A percentile compares a stretch with the other conserved stretches of the same genome.
These are phyloP conservation scores for Leccinum solheimii DNA, from an alignment of 1,284 basidiomycete genomes.

Conservation along the genomic window DNA sequence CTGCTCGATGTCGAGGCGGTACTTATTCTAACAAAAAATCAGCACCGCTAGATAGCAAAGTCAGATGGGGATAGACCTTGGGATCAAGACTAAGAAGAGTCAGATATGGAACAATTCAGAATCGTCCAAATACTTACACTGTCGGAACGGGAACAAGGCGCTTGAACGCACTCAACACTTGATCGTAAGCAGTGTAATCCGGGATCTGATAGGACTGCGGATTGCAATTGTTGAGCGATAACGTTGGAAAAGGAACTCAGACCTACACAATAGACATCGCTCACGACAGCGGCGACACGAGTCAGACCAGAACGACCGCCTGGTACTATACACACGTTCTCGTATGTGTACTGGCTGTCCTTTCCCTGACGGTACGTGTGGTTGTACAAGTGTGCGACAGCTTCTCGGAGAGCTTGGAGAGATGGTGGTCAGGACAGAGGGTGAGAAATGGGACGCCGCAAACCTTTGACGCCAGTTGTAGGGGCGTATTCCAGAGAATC, in stretches of 20 bases:
- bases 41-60: slow-evolving; percentile 8
- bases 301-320: slow-evolving; percentile 88
- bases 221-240: not conserved
- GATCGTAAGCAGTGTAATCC: slow-evolving; percentile 86
- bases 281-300: slow-evolving; percentile 87
- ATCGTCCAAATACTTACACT: slow-evolving; percentile 52
- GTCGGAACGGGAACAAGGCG: slow-evolving; percentile 89
- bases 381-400: slow-evolving; percentile 87
- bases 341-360: slow-evolving; percentile 80
- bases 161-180: slow-evolving; percentile 86
- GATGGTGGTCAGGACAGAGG: not conserved
- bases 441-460: slow-evolving; percentile 19
- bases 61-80: slow-evolving; percentile 41
- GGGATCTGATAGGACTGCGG: slow-evolving; percentile 80
- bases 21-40: slow-evolving; percentile 46
- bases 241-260: not conserved
- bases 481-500: slow-evolving; percentile 92
- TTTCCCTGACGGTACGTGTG: slow-evolving; percentile 81
- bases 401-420: slow-evolving; percentile 54
- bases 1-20: slow-evolving; percentile 75
- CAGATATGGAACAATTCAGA: slow-evolving; percentile 8
- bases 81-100: slow-evolving; percentile 51
- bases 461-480: slow-evolving; percentile 87
- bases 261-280: slow-evolving; percentile 75
- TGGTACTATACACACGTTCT: slow-evolving; percentile 91